These are phyloP conservation scores for Amanita phalloides DNA, from an alignment of 768 basidiomycete genomes.

Conservation along the genomic window DNA sequence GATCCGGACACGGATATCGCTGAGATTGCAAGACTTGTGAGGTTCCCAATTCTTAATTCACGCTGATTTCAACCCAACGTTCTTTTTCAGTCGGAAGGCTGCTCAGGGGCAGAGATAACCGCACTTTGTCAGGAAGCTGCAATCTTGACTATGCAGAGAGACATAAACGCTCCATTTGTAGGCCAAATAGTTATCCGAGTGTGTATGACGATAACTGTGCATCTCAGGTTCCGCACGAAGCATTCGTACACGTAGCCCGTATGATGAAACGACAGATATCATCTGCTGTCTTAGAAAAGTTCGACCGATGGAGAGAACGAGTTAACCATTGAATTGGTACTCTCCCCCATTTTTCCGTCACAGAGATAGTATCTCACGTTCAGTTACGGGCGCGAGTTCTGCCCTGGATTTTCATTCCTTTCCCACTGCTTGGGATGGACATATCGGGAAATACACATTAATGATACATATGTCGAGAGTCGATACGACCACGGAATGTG, in stretches of 20 bases:
- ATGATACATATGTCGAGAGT: too few species aligned
- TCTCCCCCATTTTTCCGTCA: background rate
- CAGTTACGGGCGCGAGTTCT: too few species aligned
- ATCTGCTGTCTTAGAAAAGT: constrained; percentile 60
- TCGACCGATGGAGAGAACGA: constrained; percentile 51
- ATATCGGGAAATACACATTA: too few species aligned
- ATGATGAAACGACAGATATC: constrained; percentile 79
- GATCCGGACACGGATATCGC: constrained; percentile 56
- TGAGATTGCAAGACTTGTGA: constrained; percentile 61
- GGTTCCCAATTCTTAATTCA: constrained; percentile 8
- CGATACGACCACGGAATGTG: too few species aligned
- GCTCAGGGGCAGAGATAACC: constrained; percentile 90
- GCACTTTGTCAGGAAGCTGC: constrained; percentile 96
- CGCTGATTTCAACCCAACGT: background rate
- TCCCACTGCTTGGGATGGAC: too few species aligned
- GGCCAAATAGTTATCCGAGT: constrained; percentile 7
- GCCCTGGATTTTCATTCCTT: too few species aligned
- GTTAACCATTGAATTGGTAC: background rate
- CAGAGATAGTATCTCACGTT: too few species aligned
- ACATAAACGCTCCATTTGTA: constrained; percentile 72
- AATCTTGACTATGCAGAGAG: constrained; percentile 78
- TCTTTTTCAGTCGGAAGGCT: constrained; percentile 69
- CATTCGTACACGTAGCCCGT: constrained; percentile 66
- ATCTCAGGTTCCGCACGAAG: constrained; percentile 58
- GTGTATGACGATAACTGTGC: background rate